Conservation (phyloP, 2,329 filamentous ascomycete genomes). For the Pestalotiopsis sp. region DNA sequence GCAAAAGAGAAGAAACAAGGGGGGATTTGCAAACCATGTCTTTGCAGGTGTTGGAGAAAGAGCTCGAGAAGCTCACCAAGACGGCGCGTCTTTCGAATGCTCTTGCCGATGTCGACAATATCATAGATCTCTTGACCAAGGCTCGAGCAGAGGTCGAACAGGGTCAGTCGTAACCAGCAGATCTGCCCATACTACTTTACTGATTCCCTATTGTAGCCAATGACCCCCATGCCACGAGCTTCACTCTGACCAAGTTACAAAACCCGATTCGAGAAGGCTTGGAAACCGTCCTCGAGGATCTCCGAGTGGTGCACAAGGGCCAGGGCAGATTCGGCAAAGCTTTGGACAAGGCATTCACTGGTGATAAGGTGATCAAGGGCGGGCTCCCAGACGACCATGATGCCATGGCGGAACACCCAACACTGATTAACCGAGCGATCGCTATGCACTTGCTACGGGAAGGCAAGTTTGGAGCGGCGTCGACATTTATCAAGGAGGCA, state of each 20-base stretch:
- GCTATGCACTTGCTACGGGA: slow-evolving; percentile 96
- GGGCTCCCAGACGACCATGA: slow-evolving; percentile 79
- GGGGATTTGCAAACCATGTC: slow-evolving; percentile 41
- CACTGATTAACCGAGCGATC: slow-evolving; percentile 88
- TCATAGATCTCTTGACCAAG: slow-evolving; percentile 75
- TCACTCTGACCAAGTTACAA: slow-evolving; percentile 82
- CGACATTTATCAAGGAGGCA: slow-evolving; percentile 79
- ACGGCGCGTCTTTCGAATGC: slow-evolving; percentile 71
- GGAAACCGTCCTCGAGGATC: slow-evolving; percentile 75
- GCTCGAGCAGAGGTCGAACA: slow-evolving; percentile 74
- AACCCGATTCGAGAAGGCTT: slow-evolving; percentile 82
- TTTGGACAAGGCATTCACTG: slow-evolving; percentile 78
- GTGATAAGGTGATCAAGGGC: slow-evolving; percentile 69
- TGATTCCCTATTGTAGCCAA: slow-evolving; percentile 28
- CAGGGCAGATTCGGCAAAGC: slow-evolving; percentile 85
- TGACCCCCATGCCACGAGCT: slow-evolving; percentile 71
- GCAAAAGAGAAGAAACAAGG: slow-evolving; percentile 26
- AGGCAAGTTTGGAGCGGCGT: slow-evolving; percentile 87
- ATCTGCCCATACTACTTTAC: not conserved
- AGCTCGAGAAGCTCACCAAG: slow-evolving; percentile 72
- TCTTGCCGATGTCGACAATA: slow-evolving; percentile 78
- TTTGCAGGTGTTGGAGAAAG: slow-evolving; percentile 65
- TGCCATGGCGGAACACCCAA: slow-evolving; percentile 73
- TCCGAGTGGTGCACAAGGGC: slow-evolving; percentile 82
- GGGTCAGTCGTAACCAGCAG: slow-evolving; percentile 49